Conservation (phyloP, 331 rosid genomes). For the Stylosanthes scabra region DNA sequence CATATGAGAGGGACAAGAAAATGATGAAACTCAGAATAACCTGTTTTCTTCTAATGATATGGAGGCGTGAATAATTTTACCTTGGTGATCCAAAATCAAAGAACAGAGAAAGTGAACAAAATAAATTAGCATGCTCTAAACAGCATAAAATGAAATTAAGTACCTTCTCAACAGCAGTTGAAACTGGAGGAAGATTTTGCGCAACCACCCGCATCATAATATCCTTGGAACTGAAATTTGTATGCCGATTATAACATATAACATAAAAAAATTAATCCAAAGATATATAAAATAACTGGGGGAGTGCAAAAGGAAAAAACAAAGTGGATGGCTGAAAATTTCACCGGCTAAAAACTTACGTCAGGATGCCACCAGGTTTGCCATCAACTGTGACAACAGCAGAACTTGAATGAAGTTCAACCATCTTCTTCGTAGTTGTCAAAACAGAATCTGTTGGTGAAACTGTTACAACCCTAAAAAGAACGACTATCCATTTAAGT, state of each 20-base stretch:
- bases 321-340: slow-evolving; percentile 15
- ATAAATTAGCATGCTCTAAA: slow-evolving; percentile 19
- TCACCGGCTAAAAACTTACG: slow-evolving; percentile 59
- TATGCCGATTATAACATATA: slow-evolving; percentile 19
- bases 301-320: slow-evolving; percentile 1
- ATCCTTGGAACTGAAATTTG: slow-evolving; percentile 79
- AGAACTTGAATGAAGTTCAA: slow-evolving; percentile 71
- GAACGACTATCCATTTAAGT: slow-evolving; percentile 40
- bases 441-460: slow-evolving; percentile 81
- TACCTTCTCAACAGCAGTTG: slow-evolving; percentile 93
- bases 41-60: slow-evolving; percentile 14
- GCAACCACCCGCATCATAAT: slow-evolving; percentile 91
- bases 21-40: slow-evolving; percentile 26
- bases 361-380: slow-evolving; percentile 92
- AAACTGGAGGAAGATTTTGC: slow-evolving; percentile 75
- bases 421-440: slow-evolving; percentile 81
- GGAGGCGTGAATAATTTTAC: neutral
- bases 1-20: slow-evolving; percentile 31
- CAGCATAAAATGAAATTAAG: slow-evolving; percentile 14
- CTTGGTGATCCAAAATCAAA: slow-evolving; percentile 34
- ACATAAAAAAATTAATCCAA: slow-evolving; percentile 26
- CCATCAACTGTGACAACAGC: slow-evolving; percentile 83
- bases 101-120: slow-evolving; percentile 5
- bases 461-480: slow-evolving; percentile 76
- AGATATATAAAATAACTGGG: slow-evolving; percentile 10